These are phyloP conservation scores for Debaryomyces singareniensis DNA, from an alignment of 1,139 yeast genomes.

Conservation along the genomic window DNA sequence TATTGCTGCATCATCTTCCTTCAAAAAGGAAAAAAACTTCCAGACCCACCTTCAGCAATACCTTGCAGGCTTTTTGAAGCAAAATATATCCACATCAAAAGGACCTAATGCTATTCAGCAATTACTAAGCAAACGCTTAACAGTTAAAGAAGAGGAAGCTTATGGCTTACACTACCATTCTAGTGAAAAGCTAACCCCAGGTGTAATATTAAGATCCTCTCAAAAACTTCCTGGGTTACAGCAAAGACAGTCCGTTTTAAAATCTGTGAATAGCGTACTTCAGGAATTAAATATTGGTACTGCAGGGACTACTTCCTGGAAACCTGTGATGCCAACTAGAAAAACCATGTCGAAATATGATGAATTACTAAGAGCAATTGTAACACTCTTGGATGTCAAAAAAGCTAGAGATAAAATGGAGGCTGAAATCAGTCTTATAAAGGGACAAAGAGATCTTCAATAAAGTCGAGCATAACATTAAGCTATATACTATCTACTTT, in stretches of 20 bases:
- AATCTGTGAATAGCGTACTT: constrained; percentile 64
- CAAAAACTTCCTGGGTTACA: constrained; percentile 42
- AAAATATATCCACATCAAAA: constrained; percentile 23
- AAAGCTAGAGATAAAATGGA: constrained; percentile 83
- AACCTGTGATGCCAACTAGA: constrained; percentile 87
- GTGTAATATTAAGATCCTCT: constrained; percentile 75
- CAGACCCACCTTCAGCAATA: constrained; percentile 47
- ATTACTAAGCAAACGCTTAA: constrained; percentile 49
- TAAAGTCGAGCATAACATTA: constrained; percentile 9
- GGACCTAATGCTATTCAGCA: constrained; percentile 38
- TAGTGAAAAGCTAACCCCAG: constrained; percentile 65
- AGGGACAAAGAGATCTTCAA: constrained; percentile 38
- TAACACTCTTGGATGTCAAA: constrained; percentile 74
- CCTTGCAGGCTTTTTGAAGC: constrained; percentile 33
- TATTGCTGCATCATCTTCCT: constrained; percentile 47
- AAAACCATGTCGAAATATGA: constrained; percentile 77
- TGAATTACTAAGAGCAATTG: constrained; percentile 64
- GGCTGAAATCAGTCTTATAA: constrained; percentile 64
- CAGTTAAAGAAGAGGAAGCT: constrained; percentile 76
- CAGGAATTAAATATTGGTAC: constrained; percentile 77
- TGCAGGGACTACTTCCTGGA: constrained; percentile 44
- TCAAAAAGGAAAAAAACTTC: constrained; percentile 45
- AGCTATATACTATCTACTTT: no score
- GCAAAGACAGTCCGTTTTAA: constrained; percentile 57
- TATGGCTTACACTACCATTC: constrained; percentile 81